Percentiles rank a stretch among this genome's conserved stretches.
These are phyloP conservation scores for Ogataea dorogensis DNA, from an alignment of 805 yeast species.

Conservation along the genomic window DNA sequence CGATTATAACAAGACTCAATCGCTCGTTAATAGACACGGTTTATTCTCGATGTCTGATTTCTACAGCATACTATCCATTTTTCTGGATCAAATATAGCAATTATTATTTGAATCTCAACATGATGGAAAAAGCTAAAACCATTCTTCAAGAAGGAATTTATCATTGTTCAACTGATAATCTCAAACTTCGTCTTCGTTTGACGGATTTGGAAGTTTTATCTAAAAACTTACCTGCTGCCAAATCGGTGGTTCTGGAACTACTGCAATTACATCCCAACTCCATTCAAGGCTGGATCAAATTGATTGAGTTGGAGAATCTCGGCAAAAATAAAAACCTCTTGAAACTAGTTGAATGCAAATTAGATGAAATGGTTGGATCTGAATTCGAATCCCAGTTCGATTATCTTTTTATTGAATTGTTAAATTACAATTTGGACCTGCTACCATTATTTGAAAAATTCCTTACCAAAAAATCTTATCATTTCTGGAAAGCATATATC, in stretches of 20 bases:
- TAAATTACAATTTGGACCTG: constrained; percentile 26
- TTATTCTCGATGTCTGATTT: constrained; percentile 49
- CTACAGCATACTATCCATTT: constrained; percentile 43
- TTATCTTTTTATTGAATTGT: constrained; percentile 36
- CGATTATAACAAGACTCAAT: constrained; percentile 21
- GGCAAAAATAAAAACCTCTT: constrained; percentile 29
- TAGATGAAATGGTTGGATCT: constrained; percentile 24
- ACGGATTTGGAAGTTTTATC: constrained; percentile 43
- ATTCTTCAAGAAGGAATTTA: constrained; percentile 39
- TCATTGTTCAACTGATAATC: constrained; percentile 28
- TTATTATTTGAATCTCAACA: constrained; percentile 35
- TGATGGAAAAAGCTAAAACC: constrained; percentile 38
- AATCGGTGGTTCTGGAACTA: constrained; percentile 29
- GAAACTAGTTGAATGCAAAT: constrained; percentile 30
- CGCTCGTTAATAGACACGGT: constrained; percentile 31
- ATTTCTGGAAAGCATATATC: constrained; percentile 28
- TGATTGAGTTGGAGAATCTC: constrained; percentile 42
- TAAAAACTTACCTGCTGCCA: constrained; percentile 39
- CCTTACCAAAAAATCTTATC: constrained; percentile 18
- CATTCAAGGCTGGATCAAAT: constrained; percentile 39
- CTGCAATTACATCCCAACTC: constrained; percentile 33
- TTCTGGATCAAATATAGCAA: constrained; percentile 53
- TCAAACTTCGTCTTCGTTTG: constrained; percentile 38
- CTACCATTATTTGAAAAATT: constrained; percentile 29
- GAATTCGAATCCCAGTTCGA: constrained; percentile 33